Conservation (phyloP, 805 yeast species). For the Myxozyma neglecta region DNA sequence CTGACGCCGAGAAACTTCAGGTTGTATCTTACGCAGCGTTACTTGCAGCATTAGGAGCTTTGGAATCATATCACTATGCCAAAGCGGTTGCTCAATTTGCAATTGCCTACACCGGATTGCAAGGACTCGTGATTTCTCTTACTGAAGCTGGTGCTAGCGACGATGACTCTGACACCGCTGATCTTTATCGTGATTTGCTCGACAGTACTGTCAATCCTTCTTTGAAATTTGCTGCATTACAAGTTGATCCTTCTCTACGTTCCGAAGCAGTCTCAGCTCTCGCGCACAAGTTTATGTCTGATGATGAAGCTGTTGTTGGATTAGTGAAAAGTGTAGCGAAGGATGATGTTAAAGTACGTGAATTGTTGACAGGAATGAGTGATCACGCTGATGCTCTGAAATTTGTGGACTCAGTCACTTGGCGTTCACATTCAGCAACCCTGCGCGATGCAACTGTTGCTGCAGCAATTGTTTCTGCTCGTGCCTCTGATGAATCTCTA, state of each 20-base stretch:
- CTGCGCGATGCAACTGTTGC: slow-evolving; percentile 74
- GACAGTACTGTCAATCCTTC: slow-evolving; percentile 67
- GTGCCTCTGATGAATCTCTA: slow-evolving; percentile 32
- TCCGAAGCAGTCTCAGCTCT: slow-evolving; percentile 52
- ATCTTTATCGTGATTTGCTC: slow-evolving; percentile 54
- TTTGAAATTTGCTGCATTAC: slow-evolving; percentile 46
- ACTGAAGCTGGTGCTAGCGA: slow-evolving; percentile 16
- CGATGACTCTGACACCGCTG: slow-evolving; percentile 33
- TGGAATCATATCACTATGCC: slow-evolving; percentile 58
- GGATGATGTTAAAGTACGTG: slow-evolving; percentile 11
- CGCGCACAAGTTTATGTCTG: slow-evolving; percentile 48
- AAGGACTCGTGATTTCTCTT: slow-evolving; percentile 48
- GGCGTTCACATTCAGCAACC: slow-evolving; percentile 63
- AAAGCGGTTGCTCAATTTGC: slow-evolving; percentile 54
- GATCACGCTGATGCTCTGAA: slow-evolving; percentile 32
- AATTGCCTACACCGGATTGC: slow-evolving; percentile 61
- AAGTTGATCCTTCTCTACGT: slow-evolving; percentile 27
- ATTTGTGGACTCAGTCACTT: slow-evolving; percentile 50
- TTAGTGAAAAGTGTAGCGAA: slow-evolving; percentile 45
- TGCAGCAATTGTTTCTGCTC: slow-evolving; percentile 40
- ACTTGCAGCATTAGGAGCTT: slow-evolving; percentile 51
- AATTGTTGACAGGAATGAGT: slow-evolving; percentile 17
- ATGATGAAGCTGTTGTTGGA: slow-evolving; percentile 43
- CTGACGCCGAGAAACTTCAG: slow-evolving; percentile 32
- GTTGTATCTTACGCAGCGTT: slow-evolving; percentile 44